phyloP scores from a whole-genome alignment of 257 asterid genomes.

The Rehmannia glutinosa region DNA sequence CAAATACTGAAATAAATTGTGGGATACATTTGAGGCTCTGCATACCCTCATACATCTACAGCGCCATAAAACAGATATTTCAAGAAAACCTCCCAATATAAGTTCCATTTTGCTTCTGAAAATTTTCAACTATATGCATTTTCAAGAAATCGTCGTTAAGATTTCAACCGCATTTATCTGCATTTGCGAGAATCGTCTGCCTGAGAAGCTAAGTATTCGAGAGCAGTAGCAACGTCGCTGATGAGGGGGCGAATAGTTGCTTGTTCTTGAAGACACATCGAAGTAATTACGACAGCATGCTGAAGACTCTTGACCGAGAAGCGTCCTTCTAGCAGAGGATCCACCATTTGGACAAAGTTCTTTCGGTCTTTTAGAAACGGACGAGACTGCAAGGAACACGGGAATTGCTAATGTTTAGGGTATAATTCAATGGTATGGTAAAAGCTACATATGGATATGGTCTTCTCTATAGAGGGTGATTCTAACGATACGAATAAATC shows the following conservation, averaged over 20 bases:
- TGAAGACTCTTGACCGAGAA: slow-evolving; percentile 46
- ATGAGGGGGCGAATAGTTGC: slow-evolving; percentile 51
- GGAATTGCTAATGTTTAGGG: too few species aligned
- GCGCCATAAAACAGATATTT: not conserved
- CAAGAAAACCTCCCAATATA: not conserved
- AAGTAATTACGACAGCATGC: slow-evolving; percentile 53
- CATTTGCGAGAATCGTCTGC: slow-evolving; percentile 26
- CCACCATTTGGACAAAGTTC: slow-evolving; percentile 44
- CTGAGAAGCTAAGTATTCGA: slow-evolving; percentile 49
- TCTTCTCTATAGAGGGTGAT: too few species aligned
- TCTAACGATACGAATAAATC: too few species aligned
- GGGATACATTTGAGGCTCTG: not conserved
- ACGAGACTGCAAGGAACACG: slow-evolving; percentile 38
- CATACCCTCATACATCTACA: not conserved
- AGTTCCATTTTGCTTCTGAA: not conserved
- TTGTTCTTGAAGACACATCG: slow-evolving; percentile 72
- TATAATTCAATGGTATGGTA: too few species aligned
- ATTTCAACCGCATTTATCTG: not conserved
- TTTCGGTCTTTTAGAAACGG: slow-evolving; percentile 53
- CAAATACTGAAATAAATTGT: not conserved
- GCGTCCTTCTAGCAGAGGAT: slow-evolving; percentile 47
- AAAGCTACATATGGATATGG: too few species aligned
- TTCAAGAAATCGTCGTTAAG: not conserved
- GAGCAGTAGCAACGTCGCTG: slow-evolving; percentile 54
- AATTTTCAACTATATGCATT: not conserved